A percentile compares a stretch with the other conserved stretches of the same genome.
These are phyloP conservation scores for Gossypium longicalyx DNA, from an alignment of 345 rosid species.

Conservation along the genomic window DNA sequence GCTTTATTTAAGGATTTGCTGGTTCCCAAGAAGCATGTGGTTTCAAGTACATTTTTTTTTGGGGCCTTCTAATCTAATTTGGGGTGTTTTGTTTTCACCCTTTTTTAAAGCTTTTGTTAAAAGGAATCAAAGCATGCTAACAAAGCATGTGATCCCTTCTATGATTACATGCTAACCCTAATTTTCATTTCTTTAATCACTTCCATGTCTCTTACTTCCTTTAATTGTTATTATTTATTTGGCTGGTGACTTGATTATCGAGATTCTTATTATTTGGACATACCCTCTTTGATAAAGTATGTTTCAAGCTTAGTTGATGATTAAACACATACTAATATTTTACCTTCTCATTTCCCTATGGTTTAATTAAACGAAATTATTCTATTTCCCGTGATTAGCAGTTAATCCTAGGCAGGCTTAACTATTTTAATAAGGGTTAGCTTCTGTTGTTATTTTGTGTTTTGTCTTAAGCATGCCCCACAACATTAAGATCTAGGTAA, in stretches of 20 bases:
- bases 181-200: slow-evolving; percentile 15
- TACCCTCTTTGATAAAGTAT: slow-evolving; percentile 17
- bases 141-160: slow-evolving; percentile 48
- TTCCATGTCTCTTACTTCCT: neutral
- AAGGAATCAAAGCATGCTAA: slow-evolving; percentile 55
- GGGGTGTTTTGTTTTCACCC: neutral
- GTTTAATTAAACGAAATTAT: neutral
- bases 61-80: neutral
- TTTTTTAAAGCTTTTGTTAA: slow-evolving; percentile 27
- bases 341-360: slow-evolving; percentile 16
- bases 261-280: slow-evolving; percentile 18
- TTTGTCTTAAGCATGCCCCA: slow-evolving; percentile 35
- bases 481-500: slow-evolving; percentile 27
- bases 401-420: slow-evolving; percentile 27
- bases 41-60: slow-evolving; percentile 6
- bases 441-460: slow-evolving; percentile 20
- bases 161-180: slow-evolving; percentile 22
- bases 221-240: slow-evolving; percentile 19
- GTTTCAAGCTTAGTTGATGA: neutral
- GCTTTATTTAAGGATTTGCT: slow-evolving; percentile 27
- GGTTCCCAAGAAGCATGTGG: slow-evolving; percentile 64
- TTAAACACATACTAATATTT: neutral
- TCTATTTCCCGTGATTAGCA: slow-evolving; percentile 18
- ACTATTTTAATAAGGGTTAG: neutral
- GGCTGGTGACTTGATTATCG: slow-evolving; percentile 9